Evolutionary conservation across 495 filamentous ascomycete genomes (phyloP), one percentile per base, ranked within the genome.

Genomic region (Lophium mytilinum): DNA sequence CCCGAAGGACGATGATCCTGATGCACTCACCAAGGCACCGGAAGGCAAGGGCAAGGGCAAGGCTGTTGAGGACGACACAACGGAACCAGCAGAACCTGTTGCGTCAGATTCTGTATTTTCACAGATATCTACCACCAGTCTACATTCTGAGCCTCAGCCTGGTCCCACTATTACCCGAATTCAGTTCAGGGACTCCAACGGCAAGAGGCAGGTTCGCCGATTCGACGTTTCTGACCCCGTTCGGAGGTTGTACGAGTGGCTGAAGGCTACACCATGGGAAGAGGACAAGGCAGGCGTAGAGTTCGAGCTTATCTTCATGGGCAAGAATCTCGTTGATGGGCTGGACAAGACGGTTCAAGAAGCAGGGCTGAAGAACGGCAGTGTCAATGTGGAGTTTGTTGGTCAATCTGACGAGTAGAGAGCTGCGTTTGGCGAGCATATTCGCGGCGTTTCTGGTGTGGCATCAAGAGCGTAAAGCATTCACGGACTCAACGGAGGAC

Each of bases 371-470:
- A 91, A 87, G 73, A 92, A 92, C 63, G 89, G 83, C 12, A 95
- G 88, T 0, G 83, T 98, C 37, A 96, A 94, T 86, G 84, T 98
- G 39, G 93, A 95, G 67, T 94, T 85, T 64, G 68, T 89, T 50
- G 84, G 88, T 40, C 55, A 64, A 37, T 52, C 45, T 14, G 45
- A 48, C 6, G 45, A 48, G 21, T 48, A 48, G 45, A 48, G 12
- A 9, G 21, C 14, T 48, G 45, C 21, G 21, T 48, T 14, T 24
- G 14, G 45, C 24, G 24, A 30, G 45, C 45, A 48, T 48, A 30
- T 33, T 12, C 33, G 45, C 21, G 45, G 45, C 45, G 45, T 48
- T 48, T 48, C 21, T 30, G 45, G 45, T 30, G 24, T 30, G 24
- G 24, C 24, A 30, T 30, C 2, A 30, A 30, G 24, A 30, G 24